phyloP scores from a whole-genome alignment of 2,329 filamentous ascomycete genomes.

The Biscogniauxia mediterranea region DNA sequence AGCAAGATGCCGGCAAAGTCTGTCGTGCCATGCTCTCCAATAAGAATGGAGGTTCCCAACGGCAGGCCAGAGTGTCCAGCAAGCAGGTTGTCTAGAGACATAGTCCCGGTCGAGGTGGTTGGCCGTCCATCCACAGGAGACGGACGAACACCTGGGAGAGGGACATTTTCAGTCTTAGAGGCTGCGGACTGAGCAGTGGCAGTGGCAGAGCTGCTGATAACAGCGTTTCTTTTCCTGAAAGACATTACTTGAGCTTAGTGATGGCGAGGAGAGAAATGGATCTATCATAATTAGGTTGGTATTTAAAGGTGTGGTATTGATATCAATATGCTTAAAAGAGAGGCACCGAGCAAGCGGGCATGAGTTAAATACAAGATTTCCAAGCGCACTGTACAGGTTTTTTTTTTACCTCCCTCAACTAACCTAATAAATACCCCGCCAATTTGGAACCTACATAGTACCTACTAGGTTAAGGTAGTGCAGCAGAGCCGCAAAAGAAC shows the following conservation, averaged over 20 bases:
- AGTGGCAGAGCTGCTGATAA: conserved; percentile 42
- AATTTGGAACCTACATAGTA: conserved; percentile 5
- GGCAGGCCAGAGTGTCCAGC: conserved; percentile 84
- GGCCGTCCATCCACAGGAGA: conserved; percentile 85
- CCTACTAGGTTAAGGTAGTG: neutral
- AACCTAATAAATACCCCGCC: conserved; percentile 2
- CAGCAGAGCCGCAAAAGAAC: conserved; percentile 17
- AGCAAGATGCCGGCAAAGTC: conserved; percentile 86
- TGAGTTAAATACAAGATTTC: neutral
- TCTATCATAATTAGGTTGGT: no score
- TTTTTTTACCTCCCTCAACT: neutral
- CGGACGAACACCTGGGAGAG: conserved; percentile 62
- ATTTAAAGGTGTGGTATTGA: no score
- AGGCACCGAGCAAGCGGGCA: neutral
- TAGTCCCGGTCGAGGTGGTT: conserved; percentile 88
- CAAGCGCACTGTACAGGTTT: neutral
- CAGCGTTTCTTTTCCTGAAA: conserved; percentile 56
- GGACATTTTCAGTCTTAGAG: conserved; percentile 36
- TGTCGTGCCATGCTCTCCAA: conserved; percentile 89
- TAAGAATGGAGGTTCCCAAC: conserved; percentile 74
- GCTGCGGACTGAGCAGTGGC: conserved; percentile 32
- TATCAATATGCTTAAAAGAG: no score
- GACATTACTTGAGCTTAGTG: conserved; percentile 44
- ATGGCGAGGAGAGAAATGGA: neutral
- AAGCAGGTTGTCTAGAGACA: conserved; percentile 79